Conservation (phyloP, 139 green algal species). For the Chlorella ohadii region DNA sequence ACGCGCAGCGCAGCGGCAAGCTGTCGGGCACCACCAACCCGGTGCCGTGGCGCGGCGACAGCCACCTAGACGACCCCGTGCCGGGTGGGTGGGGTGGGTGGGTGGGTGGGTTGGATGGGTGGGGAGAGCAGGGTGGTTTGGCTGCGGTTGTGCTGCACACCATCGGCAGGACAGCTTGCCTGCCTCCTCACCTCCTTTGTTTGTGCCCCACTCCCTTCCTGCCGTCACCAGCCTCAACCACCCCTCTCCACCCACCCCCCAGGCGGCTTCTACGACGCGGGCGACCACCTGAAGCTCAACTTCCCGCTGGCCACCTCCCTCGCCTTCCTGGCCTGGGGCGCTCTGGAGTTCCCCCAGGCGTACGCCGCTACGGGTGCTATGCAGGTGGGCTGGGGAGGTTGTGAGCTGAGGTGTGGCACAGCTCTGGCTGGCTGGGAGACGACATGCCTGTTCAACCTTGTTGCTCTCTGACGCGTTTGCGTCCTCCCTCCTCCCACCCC, state of each 20-base stretch:
- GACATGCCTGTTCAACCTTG: not conserved
- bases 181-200: too few relatives aligned
- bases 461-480: not conserved
- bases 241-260: not conserved
- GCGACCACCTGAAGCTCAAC: constrained; percentile 71
- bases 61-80: constrained; percentile 51
- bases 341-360: constrained; percentile 61
- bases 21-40: constrained; percentile 40
- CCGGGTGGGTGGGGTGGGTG: not conserved
- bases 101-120: too few relatives aligned
- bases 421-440: not conserved
- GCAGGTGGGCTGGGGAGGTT: not conserved
- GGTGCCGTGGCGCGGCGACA: constrained; percentile 59
- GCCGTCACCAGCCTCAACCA: not conserved
- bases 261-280: constrained; percentile 73
- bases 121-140: not conserved
- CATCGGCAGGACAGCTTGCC: not conserved
- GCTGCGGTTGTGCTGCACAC: not conserved
- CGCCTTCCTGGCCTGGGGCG: constrained; percentile 60
- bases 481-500: not conserved
- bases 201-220: not conserved
- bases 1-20: constrained; percentile 56
- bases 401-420: not conserved
- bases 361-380: constrained; percentile 31
- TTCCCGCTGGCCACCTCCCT: constrained; percentile 66